A percentile compares a stretch with the other conserved stretches of the same genome.
These are phyloP conservation scores for Diversispora eburnea DNA, from an alignment of 192 early-diverging fungal species.

Conservation along the genomic window DNA sequence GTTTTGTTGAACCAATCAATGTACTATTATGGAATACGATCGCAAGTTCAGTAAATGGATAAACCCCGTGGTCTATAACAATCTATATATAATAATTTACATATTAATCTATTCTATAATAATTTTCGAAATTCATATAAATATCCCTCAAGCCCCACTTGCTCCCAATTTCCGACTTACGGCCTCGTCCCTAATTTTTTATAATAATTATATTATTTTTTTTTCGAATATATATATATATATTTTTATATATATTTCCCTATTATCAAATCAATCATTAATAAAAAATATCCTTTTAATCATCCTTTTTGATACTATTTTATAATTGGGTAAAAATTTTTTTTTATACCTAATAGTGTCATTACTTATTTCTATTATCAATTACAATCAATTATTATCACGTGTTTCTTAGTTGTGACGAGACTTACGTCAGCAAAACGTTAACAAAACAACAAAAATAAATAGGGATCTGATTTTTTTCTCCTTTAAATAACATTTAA, in stretches of 20 bases:
- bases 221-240: background rate
- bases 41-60: background rate
- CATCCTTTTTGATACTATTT: background rate
- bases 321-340: background rate
- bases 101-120: background rate
- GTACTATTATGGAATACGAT: constrained; percentile 8
- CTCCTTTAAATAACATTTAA: no score
- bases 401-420: background rate
- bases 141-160: constrained; percentile 11
- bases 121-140: constrained; percentile 12
- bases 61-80: background rate
- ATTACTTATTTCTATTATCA: background rate
- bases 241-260: background rate
- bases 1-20: constrained; percentile 21
- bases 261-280: constrained; percentile 4
- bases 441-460: background rate
- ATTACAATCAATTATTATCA: background rate
- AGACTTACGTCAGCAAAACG: constrained; percentile 6
- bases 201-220: background rate
- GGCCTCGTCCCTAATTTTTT: constrained; percentile 6
- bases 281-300: background rate
- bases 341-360: background rate
- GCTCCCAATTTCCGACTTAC: constrained; percentile 15
- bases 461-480: no score
- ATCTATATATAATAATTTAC: background rate